phyloP scores from a whole-genome alignment of 352 stramenopile species.

The Pythium angustatum region DNA sequence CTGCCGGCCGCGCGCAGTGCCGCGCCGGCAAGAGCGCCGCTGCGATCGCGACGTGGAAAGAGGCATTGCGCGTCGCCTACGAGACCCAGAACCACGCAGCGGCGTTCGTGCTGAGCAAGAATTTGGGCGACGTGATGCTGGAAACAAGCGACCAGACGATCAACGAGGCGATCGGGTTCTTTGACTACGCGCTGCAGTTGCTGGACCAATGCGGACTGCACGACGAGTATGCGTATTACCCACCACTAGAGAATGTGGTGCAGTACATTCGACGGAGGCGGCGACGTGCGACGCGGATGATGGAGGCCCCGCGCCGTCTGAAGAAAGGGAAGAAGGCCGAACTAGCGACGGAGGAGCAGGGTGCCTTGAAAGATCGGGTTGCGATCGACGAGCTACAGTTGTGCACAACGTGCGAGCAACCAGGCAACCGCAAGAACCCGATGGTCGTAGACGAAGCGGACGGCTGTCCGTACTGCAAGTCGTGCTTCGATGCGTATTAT shows the following conservation, averaged over 20 bases:
- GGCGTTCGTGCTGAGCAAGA: conserved; percentile 71
- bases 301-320: background rate
- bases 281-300: conserved; percentile 10
- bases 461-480: conserved; percentile 63
- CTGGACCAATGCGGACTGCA: conserved; percentile 13
- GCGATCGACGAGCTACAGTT: background rate
- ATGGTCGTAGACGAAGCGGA: conserved; percentile 64
- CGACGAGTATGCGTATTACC: conserved; percentile 12
- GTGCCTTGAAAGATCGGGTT: background rate
- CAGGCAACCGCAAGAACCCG: conserved; percentile 15
- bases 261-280: conserved; percentile 23
- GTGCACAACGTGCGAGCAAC: conserved; percentile 57
- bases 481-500: conserved; percentile 76
- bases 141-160: background rate
- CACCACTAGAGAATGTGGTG: conserved; percentile 14
- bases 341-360: background rate
- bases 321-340: background rate
- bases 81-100: conserved; percentile 44
- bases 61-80: conserved; percentile 51
- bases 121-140: conserved; percentile 52
- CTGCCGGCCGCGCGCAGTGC: conserved; percentile 40
- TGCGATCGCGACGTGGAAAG: conserved; percentile 52
- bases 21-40: conserved; percentile 33
- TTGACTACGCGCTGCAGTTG: conserved; percentile 30
- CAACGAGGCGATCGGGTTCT: conserved; percentile 24